A percentile compares a stretch with the other conserved stretches of the same genome.
These are phyloP conservation scores for Pseudogymnoascus sp. DNA, from an alignment of 2,329 filamentous ascomycete genomes.

Conservation along the genomic window DNA sequence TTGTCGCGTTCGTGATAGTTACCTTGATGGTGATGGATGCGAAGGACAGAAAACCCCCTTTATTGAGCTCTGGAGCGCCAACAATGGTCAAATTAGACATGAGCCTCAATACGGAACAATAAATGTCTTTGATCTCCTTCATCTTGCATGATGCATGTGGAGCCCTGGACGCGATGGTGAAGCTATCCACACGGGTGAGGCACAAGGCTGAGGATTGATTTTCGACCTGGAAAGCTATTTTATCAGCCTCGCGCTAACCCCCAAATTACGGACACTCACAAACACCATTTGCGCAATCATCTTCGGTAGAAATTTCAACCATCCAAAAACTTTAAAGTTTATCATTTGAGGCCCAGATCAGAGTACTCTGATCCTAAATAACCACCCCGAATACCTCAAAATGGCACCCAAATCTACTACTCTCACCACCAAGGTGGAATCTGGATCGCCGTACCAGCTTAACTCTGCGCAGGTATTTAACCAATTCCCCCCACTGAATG, in stretches of 20 bases:
- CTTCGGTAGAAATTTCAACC: constrained; percentile 11
- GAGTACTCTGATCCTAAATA: constrained; percentile 7
- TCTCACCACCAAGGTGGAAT: constrained; percentile 27
- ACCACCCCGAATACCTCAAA: constrained; percentile 8
- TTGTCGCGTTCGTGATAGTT: background rate
- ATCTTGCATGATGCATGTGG: background rate
- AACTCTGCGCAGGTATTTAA: constrained; percentile 25
- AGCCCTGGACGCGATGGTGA: background rate
- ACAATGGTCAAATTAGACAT: background rate
- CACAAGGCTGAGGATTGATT: constrained; percentile 4
- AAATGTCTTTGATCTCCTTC: constrained; percentile 6
- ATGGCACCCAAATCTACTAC: constrained; percentile 25
- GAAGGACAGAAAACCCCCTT: background rate
- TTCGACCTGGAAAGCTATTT: constrained; percentile 1
- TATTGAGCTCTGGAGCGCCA: background rate
- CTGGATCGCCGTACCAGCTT: constrained; percentile 28
- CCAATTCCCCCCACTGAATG: background rate
- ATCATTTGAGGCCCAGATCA: constrained; percentile 8
- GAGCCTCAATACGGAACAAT: background rate
- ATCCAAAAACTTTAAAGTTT: constrained; percentile 10
- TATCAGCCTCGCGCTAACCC: background rate
- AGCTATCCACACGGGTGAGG: background rate
- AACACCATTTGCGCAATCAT: background rate
- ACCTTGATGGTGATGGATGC: background rate
- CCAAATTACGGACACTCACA: background rate